phyloP scores from a whole-genome alignment of 176 grass and related monocot genomes.

The Canna indica region DNA sequence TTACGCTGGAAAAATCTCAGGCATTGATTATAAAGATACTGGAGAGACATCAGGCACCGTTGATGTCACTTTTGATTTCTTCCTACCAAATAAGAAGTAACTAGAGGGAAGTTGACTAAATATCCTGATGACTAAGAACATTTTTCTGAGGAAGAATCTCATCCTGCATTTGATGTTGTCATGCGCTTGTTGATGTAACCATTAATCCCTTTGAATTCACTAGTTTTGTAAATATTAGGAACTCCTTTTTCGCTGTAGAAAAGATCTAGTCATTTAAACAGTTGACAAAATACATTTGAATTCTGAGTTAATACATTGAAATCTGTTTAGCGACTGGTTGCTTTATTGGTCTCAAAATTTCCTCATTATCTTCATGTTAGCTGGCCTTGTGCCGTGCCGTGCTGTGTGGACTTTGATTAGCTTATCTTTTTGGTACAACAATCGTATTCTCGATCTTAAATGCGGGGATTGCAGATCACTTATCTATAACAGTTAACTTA shows the following conservation, averaged over 20 bases:
- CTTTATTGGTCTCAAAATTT: too few species aligned
- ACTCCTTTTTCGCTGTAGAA: not conserved
- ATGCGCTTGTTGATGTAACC: not conserved
- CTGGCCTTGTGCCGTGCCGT: too few species aligned
- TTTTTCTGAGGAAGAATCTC: not conserved
- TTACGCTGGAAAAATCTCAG: conserved; percentile 69
- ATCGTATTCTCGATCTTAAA: too few species aligned
- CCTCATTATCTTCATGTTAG: too few species aligned
- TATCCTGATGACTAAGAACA: not conserved
- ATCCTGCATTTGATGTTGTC: not conserved
- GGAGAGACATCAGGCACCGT: conserved; percentile 56
- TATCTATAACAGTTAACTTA: too few species aligned
- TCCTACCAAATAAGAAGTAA: conserved; percentile 55
- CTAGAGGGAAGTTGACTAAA: not conserved
- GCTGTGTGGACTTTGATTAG: too few species aligned
- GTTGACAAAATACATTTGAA: not conserved
- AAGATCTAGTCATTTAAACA: not conserved
- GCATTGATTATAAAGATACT: conserved; percentile 77
- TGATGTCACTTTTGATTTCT: conserved; percentile 92
- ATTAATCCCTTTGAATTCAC: too few species aligned
- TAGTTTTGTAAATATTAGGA: not conserved
- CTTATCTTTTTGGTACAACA: too few species aligned
- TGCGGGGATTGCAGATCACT: too few species aligned
- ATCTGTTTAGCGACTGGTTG: too few species aligned
- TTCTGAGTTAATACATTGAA: too few species aligned